Evolutionary conservation across 1,139 yeast species (phyloP), one percentile per base, ranked within the genome.

Genomic region (Kluyveromyces marxianus): DNA sequence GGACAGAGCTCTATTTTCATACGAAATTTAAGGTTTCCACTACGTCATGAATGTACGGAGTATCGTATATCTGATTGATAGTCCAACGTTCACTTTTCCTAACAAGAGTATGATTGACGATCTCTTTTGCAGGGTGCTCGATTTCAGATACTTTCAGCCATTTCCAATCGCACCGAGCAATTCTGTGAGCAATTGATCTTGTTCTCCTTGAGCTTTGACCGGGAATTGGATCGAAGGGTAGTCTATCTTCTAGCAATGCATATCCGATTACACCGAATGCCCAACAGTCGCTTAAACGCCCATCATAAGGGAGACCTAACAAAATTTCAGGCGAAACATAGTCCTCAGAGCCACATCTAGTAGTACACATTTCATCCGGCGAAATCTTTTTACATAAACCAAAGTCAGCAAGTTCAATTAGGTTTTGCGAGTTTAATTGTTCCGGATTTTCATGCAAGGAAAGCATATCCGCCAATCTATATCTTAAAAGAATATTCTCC

Each of bases 301-400:
- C 98, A 59, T 90, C 90, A 60, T 92, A 92, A 24, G 87, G 82
- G 48, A 87, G 72, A 0, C 97, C 97, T 81, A 92, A 79, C 37
- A 92, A 69, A 33, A 92, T 69, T 62, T 92, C 98, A 0, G 97
- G 98, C 0, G 96, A 82, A 2, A 92, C 95, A 56, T 92, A 92
- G 63, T 92, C 97, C 53, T 88, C 96, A 1, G 96, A 85, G 0
- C 98, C 98, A 65, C 98, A 92, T 48, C 97, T 69, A 0, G 97
- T 90, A 2, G 83, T 73, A 29, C 94, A 71, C 47, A 83, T 56
- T 51, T 76, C 71, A 0, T 68, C 70, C 1, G 76, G 74, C 41
- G 75, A 77, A 25, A 90, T 73, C 45, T 72, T 69, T 55, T 88
- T 81, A 10, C 96, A 83, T 28, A 92, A 72, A 0, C 98, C 98